Percentiles rank a stretch among this genome's conserved stretches.
Evolutionary conservation across 1,284 basidiomycete species (phyloP).

Genomic region (Ustilago bromivora): DNA sequence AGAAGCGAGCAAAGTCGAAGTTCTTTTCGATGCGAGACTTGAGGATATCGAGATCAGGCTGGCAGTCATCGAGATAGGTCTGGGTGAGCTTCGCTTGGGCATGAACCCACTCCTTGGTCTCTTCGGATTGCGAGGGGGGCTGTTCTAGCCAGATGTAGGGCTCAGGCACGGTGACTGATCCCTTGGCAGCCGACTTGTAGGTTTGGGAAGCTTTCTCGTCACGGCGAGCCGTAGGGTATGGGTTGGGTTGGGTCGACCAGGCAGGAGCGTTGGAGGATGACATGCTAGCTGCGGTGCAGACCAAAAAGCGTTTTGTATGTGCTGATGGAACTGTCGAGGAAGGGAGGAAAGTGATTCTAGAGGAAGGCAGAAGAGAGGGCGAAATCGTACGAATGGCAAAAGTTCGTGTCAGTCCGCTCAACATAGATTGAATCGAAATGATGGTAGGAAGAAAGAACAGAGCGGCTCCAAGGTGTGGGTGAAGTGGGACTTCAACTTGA

Average conservation of each 20-base stretch:
- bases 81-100: conserved; percentile 63
- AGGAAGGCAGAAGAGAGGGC: conserved; percentile 1
- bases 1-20: conserved; percentile 65
- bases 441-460: background rate
- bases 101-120: conserved; percentile 64
- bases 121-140: conserved; percentile 61
- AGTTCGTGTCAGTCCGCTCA: conserved; percentile 21
- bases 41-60: conserved; percentile 58
- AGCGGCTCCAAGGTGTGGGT: background rate
- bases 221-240: conserved; percentile 64
- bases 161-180: conserved; percentile 62
- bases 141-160: conserved; percentile 68
- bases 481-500: conserved; percentile 1
- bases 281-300: conserved; percentile 18
- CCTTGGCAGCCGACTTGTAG: conserved; percentile 58
- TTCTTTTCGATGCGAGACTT: conserved; percentile 60
- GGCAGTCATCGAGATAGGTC: conserved; percentile 55
- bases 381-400: conserved; percentile 5
- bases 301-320: conserved; percentile 4
- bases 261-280: conserved; percentile 47
- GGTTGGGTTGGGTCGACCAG: conserved; percentile 55
- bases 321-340: background rate
- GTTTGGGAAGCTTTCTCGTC: conserved; percentile 54
- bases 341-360: background rate
- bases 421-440: conserved; percentile 16